phyloP scores from a whole-genome alignment of 495 filamentous ascomycete species.

The Cenococcum geophilum region DNA sequence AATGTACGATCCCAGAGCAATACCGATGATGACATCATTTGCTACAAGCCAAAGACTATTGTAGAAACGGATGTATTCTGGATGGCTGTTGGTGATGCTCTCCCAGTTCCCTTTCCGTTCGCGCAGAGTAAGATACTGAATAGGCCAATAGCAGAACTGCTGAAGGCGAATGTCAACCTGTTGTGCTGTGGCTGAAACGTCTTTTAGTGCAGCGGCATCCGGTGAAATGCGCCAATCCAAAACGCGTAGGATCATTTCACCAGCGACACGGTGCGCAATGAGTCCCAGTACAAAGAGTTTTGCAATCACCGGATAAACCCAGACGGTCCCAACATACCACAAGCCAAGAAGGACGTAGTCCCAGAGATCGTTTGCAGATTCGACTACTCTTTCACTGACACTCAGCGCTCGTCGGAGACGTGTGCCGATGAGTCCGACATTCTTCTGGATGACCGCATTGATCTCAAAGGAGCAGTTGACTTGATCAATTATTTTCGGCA shows the following conservation, averaged over 20 bases:
- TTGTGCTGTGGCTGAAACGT: slow-evolving; percentile 95
- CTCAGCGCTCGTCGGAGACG: slow-evolving; percentile 79
- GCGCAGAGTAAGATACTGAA: slow-evolving; percentile 87
- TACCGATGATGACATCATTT: slow-evolving; percentile 98
- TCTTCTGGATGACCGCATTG: slow-evolving; percentile 74
- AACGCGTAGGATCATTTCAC: slow-evolving; percentile 70
- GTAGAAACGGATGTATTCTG: slow-evolving; percentile 98
- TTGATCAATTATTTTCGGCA: slow-evolving; percentile 83
- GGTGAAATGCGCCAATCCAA: slow-evolving; percentile 79
- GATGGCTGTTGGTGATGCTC: slow-evolving; percentile 89
- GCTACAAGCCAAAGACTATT: slow-evolving; percentile 98
- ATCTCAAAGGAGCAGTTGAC: slow-evolving; percentile 95
- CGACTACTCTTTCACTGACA: slow-evolving; percentile 90
- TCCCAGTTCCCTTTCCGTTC: slow-evolving; percentile 89
- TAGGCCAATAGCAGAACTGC: slow-evolving; percentile 98
- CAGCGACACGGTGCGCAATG: slow-evolving; percentile 72
- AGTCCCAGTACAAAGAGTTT: slow-evolving; percentile 67
- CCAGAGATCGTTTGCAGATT: slow-evolving; percentile 80
- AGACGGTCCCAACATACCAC: slow-evolving; percentile 65
- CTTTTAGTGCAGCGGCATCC: slow-evolving; percentile 79
- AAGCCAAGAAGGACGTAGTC: slow-evolving; percentile 63
- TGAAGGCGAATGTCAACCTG: slow-evolving; percentile 96
- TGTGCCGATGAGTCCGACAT: slow-evolving; percentile 72
- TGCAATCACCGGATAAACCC: slow-evolving; percentile 72
- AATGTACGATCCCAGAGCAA: slow-evolving; percentile 92